These are phyloP conservation scores for Kodamaea arcana DNA, from an alignment of 1,139 yeast genomes.

Conservation along the genomic window DNA sequence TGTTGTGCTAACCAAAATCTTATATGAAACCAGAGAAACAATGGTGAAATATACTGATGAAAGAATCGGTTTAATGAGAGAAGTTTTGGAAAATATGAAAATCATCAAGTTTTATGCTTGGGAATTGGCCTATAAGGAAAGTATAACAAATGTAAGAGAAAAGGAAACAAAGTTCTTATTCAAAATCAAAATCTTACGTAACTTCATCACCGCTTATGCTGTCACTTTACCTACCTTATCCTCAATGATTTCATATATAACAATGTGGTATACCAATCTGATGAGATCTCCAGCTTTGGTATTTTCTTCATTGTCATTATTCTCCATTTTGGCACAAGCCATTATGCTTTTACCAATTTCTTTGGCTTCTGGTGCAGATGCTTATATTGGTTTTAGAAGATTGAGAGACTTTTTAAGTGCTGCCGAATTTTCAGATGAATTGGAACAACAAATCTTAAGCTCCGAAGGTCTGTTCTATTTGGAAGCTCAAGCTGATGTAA, in stretches of 20 bases:
- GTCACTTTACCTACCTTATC: slow-evolving; percentile 26
- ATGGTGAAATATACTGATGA: slow-evolving; percentile 41
- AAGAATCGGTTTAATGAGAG: slow-evolving; percentile 43
- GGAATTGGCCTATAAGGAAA: slow-evolving; percentile 42
- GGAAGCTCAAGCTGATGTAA: slow-evolving; percentile 11
- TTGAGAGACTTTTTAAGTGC: slow-evolving; percentile 42
- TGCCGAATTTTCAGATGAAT: slow-evolving; percentile 29
- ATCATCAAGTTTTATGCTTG: slow-evolving; percentile 47
- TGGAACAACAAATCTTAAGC: slow-evolving; percentile 15
- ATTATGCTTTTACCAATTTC: slow-evolving; percentile 54
- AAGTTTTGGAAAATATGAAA: slow-evolving; percentile 39
- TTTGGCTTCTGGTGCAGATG: slow-evolving; percentile 52
- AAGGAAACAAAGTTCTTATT: slow-evolving; percentile 40
- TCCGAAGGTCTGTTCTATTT: not conserved
- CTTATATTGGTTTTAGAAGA: slow-evolving; percentile 47
- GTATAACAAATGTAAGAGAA: slow-evolving; percentile 32
- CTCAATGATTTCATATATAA: slow-evolving; percentile 27
- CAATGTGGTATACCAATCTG: slow-evolving; percentile 38
- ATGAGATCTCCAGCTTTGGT: slow-evolving; percentile 40
- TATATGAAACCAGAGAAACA: slow-evolving; percentile 35
- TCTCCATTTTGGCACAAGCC: slow-evolving; percentile 48
- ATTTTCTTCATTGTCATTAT: slow-evolving; percentile 50
- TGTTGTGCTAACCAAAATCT: slow-evolving; percentile 32
- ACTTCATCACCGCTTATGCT: slow-evolving; percentile 45
- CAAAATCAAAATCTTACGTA: slow-evolving; percentile 41